Evolutionary conservation across 2,329 filamentous ascomycete species (phyloP).

Genomic region (Cryphonectria carpinicola): DNA sequence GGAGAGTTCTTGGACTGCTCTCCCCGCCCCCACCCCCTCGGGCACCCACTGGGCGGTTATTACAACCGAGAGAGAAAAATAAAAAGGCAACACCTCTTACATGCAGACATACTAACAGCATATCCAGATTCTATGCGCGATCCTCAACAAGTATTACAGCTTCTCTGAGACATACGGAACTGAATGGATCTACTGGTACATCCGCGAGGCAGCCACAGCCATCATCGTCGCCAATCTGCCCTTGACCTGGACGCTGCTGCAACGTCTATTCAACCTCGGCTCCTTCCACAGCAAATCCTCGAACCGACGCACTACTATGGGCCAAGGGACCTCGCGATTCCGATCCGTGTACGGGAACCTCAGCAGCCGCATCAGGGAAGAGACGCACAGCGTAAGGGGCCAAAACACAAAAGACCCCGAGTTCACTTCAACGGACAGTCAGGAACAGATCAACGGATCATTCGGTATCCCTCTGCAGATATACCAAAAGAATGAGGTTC

Average conservation of each 20-base stretch:
- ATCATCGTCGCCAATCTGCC: slow-evolving; percentile 49
- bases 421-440: slow-evolving; percentile 37
- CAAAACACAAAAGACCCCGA: neutral
- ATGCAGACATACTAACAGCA: slow-evolving; percentile 4
- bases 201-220: slow-evolving; percentile 51
- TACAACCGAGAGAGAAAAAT: too few species aligned
- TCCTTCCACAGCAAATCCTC: slow-evolving; percentile 40
- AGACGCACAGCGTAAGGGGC: neutral
- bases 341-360: slow-evolving; percentile 12
- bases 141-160: slow-evolving; percentile 53
- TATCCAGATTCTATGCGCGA: slow-evolving; percentile 51
- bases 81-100: neutral
- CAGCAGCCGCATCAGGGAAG: slow-evolving; percentile 1
- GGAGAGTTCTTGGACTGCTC: neutral
- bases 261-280: slow-evolving; percentile 41
- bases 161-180: slow-evolving; percentile 44
- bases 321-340: slow-evolving; percentile 1
- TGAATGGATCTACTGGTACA: slow-evolving; percentile 50
- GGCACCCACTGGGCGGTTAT: too few species aligned
- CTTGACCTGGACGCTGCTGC: slow-evolving; percentile 48
- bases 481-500: slow-evolving; percentile 31
- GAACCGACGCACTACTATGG: slow-evolving; percentile 30
- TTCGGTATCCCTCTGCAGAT: slow-evolving; percentile 34
- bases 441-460: slow-evolving; percentile 42
- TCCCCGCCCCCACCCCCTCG: neutral